Base-by-base conservation (phyloP, 1,139 yeast genomes). In the Petasospora rhodanensis region DNA sequence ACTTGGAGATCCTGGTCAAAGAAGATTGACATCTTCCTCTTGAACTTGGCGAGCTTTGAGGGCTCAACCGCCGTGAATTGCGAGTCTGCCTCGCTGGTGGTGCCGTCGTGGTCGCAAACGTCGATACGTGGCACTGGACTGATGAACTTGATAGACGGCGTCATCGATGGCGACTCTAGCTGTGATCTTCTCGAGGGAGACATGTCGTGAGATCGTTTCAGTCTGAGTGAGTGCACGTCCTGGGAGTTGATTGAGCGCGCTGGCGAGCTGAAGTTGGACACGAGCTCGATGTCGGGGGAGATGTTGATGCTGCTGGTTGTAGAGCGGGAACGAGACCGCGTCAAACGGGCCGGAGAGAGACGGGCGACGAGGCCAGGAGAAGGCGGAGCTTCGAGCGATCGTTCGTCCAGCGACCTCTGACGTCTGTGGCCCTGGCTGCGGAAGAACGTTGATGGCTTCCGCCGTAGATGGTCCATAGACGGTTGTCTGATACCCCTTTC, bases 201-300 rank as follows among this genome's bases (percentile, higher is more conserved):
- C 14, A 12, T 13, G 8, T 26, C 41, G 2, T 22, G 8, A 1
- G 23, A 21, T 6, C 31, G 24, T 16, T 14, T 24, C 2, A 27
- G 26, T 17, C 29, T 24, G 7, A 26, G 11, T 4, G 32, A 28
- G 13, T n/a, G n/a, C n/a, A n/a, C n/a, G n/a, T 35, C 38, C 7
- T 14, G 14, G 2, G 44, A 40, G 6, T 28, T 24, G 3, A 41
- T 28, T 12, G 51, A 45, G 14, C 36, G 35, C 2, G 47, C 23
- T 4, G 51, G 48, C 3, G 45, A 42, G 20, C 35, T 34, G 24
- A 42, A 35, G 20, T 41, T 38, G 5, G 45, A 34, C 7, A 45
- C 47, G 7, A 25, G 33, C 5, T 22, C 33, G 7, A 46, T 40
- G 11, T 40, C 40, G 1, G 46, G 44, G 5, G 34, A 11, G 3